A percentile compares a stretch with the other conserved stretches of the same genome.
Evolutionary conservation across 345 rosid species (phyloP).

Genomic region (Rhodomyrtus tomentosa): DNA sequence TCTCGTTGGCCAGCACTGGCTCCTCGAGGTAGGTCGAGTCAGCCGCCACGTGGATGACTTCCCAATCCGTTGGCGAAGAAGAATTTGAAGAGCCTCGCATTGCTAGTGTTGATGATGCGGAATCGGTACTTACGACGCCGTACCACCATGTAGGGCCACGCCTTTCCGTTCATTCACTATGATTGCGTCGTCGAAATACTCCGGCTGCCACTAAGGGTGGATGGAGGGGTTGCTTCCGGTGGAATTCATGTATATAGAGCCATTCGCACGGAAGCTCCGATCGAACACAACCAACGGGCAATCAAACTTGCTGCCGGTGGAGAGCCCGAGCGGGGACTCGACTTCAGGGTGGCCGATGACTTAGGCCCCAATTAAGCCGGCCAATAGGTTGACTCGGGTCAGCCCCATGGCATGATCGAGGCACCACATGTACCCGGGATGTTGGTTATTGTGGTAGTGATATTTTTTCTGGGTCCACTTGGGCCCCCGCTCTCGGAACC

Average conservation of each 20-base stretch:
- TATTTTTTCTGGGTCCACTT: constrained; percentile 46
- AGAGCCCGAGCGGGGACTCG: constrained; percentile 53
- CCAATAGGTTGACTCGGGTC: constrained; percentile 79
- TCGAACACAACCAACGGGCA: constrained; percentile 61
- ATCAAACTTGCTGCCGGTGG: constrained; percentile 42
- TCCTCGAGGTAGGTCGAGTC: constrained; percentile 51
- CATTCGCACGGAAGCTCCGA: constrained; percentile 53
- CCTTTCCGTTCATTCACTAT: constrained; percentile 88
- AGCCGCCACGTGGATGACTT: constrained; percentile 41
- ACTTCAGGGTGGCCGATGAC: constrained; percentile 39
- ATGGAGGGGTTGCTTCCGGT: constrained; percentile 81
- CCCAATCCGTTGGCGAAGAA: constrained; percentile 65
- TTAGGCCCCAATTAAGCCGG: constrained; percentile 80
- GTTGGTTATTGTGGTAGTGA: constrained; percentile 60
- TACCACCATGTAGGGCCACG: constrained; percentile 67
- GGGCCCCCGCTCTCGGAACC: constrained; percentile 47
- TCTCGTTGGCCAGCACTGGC: constrained; percentile 26
- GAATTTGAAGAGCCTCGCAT: constrained; percentile 69
- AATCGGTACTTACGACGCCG: constrained; percentile 78
- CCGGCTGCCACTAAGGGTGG: constrained; percentile 98
- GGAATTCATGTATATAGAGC: constrained; percentile 71
- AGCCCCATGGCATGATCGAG: constrained; percentile 90
- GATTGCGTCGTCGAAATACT: constrained; percentile 73
- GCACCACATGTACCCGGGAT: constrained; percentile 88
- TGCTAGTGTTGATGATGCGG: constrained; percentile 69